These are phyloP conservation scores for Naganishia liquefaciens DNA, from an alignment of 1,284 basidiomycete genomes.

Conservation along the genomic window DNA sequence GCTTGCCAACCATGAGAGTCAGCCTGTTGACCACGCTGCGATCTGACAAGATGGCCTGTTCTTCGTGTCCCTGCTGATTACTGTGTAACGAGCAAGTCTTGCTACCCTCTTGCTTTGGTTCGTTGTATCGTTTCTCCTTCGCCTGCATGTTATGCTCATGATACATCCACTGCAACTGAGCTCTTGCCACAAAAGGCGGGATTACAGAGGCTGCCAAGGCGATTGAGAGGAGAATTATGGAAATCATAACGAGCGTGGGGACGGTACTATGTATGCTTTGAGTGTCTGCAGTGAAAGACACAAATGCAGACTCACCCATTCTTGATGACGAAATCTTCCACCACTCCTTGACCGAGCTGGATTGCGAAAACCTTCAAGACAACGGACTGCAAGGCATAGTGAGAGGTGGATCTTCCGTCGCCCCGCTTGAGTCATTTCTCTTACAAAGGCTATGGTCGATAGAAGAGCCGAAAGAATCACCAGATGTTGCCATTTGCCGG, in stretches of 20 bases:
- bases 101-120: not conserved
- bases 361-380: conserved; percentile 2
- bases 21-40: conserved; percentile 1
- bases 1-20: conserved; percentile 6
- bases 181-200: not conserved
- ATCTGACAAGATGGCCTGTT: not conserved
- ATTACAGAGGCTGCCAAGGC: conserved; percentile 1
- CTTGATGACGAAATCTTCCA: not conserved
- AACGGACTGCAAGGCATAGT: conserved; percentile 1
- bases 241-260: conserved; percentile 11
- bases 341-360: not conserved
- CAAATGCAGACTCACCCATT: not conserved
- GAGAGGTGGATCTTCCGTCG: not conserved
- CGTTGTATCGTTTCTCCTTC: not conserved
- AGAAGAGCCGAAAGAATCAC: conserved; percentile 12
- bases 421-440: not conserved
- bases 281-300: not conserved
- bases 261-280: not conserved
- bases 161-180: conserved; percentile 12
- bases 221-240: conserved; percentile 6
- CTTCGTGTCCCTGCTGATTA: not conserved
- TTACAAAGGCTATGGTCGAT: conserved; percentile 16
- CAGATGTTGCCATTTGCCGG: conserved; percentile 15
- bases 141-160: not conserved
- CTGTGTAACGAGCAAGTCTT: not conserved